These are phyloP conservation scores for Tagetes erecta DNA, from an alignment of 129 eudicot genomes.

Conservation along the genomic window DNA sequence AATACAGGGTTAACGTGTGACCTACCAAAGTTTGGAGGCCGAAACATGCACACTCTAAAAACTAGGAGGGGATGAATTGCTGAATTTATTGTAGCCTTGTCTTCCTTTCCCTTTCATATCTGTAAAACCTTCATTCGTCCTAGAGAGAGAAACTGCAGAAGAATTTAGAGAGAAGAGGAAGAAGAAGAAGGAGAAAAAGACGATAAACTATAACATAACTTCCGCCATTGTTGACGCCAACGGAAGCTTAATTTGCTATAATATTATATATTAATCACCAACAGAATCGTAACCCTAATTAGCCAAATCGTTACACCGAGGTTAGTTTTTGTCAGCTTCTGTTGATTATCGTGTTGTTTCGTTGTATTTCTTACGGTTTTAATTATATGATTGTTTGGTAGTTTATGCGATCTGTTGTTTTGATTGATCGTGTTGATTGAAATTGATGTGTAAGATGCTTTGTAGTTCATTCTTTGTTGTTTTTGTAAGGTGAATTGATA, in stretches of 20 bases:
- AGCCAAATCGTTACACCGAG: conserved; percentile 32
- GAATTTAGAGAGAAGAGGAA: conserved; percentile 22
- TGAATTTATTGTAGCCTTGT: neutral
- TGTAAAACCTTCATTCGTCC: conserved; percentile 43
- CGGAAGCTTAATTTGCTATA: conserved; percentile 30
- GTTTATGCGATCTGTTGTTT: conserved; percentile 37
- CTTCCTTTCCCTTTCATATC: conserved; percentile 38
- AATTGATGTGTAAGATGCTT: conserved; percentile 23
- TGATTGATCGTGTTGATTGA: conserved; percentile 14
- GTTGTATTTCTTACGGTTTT: neutral
- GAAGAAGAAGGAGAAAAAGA: conserved; percentile 7
- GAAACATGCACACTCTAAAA: conserved; percentile 14
- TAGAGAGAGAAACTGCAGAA: conserved; percentile 46
- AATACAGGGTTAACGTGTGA: neutral
- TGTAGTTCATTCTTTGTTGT: conserved; percentile 3
- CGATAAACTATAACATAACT: conserved; percentile 8
- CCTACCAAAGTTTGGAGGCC: conserved; percentile 3
- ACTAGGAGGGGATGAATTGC: conserved; percentile 23
- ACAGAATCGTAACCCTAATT: conserved; percentile 41
- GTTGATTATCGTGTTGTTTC: neutral
- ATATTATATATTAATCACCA: neutral
- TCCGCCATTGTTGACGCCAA: conserved; percentile 25
- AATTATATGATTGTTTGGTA: conserved; percentile 7
- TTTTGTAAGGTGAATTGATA: conserved; percentile 16
- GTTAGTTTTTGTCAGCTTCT: conserved; percentile 24